Conservation (phyloP, 805 yeast genomes). For the Scheffersomyces coipomensis region DNA sequence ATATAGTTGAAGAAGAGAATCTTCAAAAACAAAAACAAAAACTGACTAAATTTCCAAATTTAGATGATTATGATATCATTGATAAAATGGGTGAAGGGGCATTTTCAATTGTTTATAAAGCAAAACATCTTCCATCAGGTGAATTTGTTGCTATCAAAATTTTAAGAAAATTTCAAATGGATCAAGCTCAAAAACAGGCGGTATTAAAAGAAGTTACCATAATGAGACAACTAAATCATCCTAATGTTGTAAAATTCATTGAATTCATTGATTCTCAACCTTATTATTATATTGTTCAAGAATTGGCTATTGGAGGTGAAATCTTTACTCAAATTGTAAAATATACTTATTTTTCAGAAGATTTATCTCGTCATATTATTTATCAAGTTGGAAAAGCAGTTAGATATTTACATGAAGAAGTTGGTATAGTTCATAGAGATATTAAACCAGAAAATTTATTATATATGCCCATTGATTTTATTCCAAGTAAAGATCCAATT, state of each 20-base stretch:
- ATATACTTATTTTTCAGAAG: constrained; percentile 65
- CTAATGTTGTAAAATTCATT: constrained; percentile 62
- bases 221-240: constrained; percentile 63
- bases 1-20: constrained; percentile 36
- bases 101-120: constrained; percentile 71
- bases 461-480: constrained; percentile 56
- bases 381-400: constrained; percentile 64
- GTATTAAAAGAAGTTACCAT: constrained; percentile 80
- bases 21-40: constrained; percentile 17
- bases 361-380: constrained; percentile 61
- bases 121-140: constrained; percentile 37
- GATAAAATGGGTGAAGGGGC: constrained; percentile 79
- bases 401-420: constrained; percentile 65
- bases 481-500: constrained; percentile 38
- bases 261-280: constrained; percentile 64
- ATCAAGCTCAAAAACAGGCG: constrained; percentile 58
- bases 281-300: constrained; percentile 70
- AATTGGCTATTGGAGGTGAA: constrained; percentile 76
- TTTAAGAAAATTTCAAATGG: constrained; percentile 69
- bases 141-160: constrained; percentile 53
- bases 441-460: constrained; percentile 78
- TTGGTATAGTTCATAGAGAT: constrained; percentile 82
- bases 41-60: constrained; percentile 29
- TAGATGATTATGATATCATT: constrained; percentile 42
- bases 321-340: constrained; percentile 66